A percentile compares a stretch with the other conserved stretches of the same genome.
These are phyloP conservation scores for Arabidopsis hybrid DNA, from an alignment of 441 rosid genomes.

Conservation along the genomic window DNA sequence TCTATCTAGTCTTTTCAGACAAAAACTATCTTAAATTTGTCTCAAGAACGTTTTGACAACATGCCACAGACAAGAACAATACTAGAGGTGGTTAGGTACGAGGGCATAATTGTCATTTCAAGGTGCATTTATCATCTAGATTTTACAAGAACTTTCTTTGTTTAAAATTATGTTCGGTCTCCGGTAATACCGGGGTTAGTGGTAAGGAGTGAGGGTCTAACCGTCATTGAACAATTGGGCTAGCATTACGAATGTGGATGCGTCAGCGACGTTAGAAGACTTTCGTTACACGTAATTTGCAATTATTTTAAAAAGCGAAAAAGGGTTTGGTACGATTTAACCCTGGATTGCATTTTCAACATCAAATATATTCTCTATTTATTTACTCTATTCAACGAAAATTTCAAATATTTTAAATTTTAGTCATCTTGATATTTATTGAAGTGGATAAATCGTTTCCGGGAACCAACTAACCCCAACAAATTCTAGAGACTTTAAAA, in stretches of 20 bases:
- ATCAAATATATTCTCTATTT: neutral
- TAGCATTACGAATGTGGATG: conserved; percentile 25
- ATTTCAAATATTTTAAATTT: neutral
- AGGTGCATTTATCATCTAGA: neutral
- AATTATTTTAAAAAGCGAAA: neutral
- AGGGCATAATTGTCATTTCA: conserved; percentile 23
- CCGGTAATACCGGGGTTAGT: neutral
- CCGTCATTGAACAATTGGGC: conserved; percentile 1
- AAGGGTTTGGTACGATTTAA: conserved; percentile 20
- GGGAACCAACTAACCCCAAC: conserved; percentile 25
- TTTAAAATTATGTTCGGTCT: conserved; percentile 7
- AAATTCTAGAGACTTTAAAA: conserved; percentile 18
- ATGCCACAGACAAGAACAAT: neutral
- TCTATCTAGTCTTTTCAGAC: conserved; percentile 25
- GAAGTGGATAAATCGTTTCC: neutral
- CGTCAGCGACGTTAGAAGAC: conserved; percentile 40
- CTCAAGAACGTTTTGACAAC: conserved; percentile 6
- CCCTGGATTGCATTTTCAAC: conserved; percentile 2
- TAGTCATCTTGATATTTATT: neutral
- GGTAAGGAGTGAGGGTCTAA: conserved; percentile 1
- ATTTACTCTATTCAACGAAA: neutral
- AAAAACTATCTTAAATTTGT: conserved; percentile 1
- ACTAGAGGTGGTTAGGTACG: conserved; percentile 1
- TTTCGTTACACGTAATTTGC: conserved; percentile 41
- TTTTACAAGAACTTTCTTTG: neutral